phyloP scores from a whole-genome alignment of 2,329 filamentous ascomycete genomes.

The Teratosphaeria zuluensis region DNA sequence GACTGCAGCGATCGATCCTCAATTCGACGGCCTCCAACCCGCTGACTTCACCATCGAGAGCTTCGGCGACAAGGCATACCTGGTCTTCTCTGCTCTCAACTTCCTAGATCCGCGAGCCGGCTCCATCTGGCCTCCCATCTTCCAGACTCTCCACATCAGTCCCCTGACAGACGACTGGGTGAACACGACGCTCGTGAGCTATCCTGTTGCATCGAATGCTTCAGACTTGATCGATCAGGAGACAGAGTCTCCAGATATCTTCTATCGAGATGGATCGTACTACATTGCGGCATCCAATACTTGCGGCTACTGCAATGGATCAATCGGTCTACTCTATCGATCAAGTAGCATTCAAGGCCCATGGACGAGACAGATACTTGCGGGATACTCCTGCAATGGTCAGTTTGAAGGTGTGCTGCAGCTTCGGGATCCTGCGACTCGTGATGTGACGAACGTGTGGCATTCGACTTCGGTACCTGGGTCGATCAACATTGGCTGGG shows the following conservation, averaged over 20 bases:
- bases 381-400: constrained; percentile 15
- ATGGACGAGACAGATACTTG: constrained; percentile 17
- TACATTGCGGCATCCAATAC: constrained; percentile 16
- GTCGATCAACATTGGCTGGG: constrained; percentile 11
- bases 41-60: constrained; percentile 15
- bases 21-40: constrained; percentile 11
- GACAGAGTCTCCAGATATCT: constrained; percentile 16
- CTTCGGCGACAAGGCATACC: constrained; percentile 11
- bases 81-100: constrained; percentile 17
- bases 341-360: constrained; percentile 12
- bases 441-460: constrained; percentile 11
- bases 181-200: constrained; percentile 14
- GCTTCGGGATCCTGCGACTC: constrained; percentile 7
- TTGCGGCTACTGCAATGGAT: constrained; percentile 18
- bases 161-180: constrained; percentile 10
- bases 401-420: constrained; percentile 16
- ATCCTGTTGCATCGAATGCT: constrained; percentile 9
- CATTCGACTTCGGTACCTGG: constrained; percentile 14
- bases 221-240: constrained; percentile 14
- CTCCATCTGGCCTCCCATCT: constrained; percentile 16
- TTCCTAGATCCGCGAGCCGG: constrained; percentile 13
- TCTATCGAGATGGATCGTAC: constrained; percentile 9
- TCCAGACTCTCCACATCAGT: constrained; percentile 14
- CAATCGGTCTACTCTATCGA: constrained; percentile 14
- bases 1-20: constrained; percentile 12